phyloP scores from a whole-genome alignment of 768 basidiomycete species.

The Clavaria fumosa region DNA sequence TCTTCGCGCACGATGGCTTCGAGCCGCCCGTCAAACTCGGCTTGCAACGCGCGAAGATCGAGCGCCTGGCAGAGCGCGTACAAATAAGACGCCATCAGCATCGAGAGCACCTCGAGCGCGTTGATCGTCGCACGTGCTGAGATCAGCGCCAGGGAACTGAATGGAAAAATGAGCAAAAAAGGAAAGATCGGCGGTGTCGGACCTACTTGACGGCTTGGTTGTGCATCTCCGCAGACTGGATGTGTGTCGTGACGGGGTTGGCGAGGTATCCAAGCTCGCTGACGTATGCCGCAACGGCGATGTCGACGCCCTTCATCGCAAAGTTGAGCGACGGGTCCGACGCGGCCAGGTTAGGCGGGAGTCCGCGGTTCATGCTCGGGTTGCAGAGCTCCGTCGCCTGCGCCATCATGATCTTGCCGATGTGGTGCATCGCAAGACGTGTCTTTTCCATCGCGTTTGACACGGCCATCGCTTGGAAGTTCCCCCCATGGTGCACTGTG shows the following conservation, averaged over 20 bases:
- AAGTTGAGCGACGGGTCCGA: constrained; percentile 67
- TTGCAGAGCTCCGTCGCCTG: constrained; percentile 65
- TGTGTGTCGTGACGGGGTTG: constrained; percentile 61
- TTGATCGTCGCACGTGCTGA: constrained; percentile 61
- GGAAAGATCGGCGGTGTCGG: background rate
- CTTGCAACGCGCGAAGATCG: constrained; percentile 64
- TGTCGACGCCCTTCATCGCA: constrained; percentile 66
- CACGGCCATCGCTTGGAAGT: constrained; percentile 77
- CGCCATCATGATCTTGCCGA: constrained; percentile 56
- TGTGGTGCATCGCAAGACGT: constrained; percentile 51
- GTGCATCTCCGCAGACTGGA: constrained; percentile 76
- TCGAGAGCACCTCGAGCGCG: constrained; percentile 52
- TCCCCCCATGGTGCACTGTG: constrained; percentile 62
- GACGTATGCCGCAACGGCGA: constrained; percentile 68
- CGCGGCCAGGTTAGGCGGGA: constrained; percentile 60
- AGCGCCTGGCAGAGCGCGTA: constrained; percentile 71
- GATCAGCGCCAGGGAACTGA: constrained; percentile 47
- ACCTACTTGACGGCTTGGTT: constrained; percentile 73
- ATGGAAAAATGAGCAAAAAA: constrained; percentile 2
- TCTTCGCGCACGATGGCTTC: constrained; percentile 33
- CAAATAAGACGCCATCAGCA: constrained; percentile 56
- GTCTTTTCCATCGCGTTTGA: constrained; percentile 79
- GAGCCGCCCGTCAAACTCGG: constrained; percentile 41
- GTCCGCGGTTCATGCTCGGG: constrained; percentile 65
- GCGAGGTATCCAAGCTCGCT: constrained; percentile 67